Evolutionary conservation across 495 filamentous ascomycete species (phyloP), one percentile per base, ranked within the genome.

Genomic region (Talaromyces borbonicus): DNA sequence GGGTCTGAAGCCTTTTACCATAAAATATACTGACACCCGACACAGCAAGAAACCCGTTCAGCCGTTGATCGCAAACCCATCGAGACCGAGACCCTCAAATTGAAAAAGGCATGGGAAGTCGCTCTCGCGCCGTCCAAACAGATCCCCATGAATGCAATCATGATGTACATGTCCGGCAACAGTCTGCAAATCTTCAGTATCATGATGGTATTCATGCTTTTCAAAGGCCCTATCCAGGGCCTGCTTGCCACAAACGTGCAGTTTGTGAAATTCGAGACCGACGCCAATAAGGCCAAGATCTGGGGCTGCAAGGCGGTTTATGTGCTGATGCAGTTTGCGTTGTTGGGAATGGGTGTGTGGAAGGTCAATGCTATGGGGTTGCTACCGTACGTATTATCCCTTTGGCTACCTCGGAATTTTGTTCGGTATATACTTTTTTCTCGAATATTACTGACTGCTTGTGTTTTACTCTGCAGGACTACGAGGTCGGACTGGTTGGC

Each of bases 151-250:
- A 96, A 93, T 48, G 88, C 79, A 36, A 89, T 99, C 66, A 95
- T 95, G 83, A 97, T 97, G 90, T 99, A 99, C 75, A 97, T 99
- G 93, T 95, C 92, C 48, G 92, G 92, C 56, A 97, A 96, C 68
- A 87, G 85, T 47, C 80, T 99, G 20, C 92, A 99, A 67, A 96
- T 99, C 51, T 99, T 99, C 74, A 88, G 81, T 65, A 96, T 99
- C 60, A 95, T 97, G 88, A 97, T 97, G 92, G 89, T 96, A 6
- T 88, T 85, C 53, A 96, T 95, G 86, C 78, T 95, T 35, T 99
- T 99, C 77, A 96, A 95, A 72, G 90, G 84, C 50, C 92, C 92
- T 11, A 78, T 97, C 46, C 78, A 85, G 65, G 92, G 88, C 36
- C 68, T 99, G 35, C 59, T 94, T 35, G 72, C 66, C 39, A 86